Evolutionary conservation across 2,329 filamentous ascomycete species (phyloP), one percentile per base, ranked within the genome.

Genomic region (Pyrenophora graminea): DNA sequence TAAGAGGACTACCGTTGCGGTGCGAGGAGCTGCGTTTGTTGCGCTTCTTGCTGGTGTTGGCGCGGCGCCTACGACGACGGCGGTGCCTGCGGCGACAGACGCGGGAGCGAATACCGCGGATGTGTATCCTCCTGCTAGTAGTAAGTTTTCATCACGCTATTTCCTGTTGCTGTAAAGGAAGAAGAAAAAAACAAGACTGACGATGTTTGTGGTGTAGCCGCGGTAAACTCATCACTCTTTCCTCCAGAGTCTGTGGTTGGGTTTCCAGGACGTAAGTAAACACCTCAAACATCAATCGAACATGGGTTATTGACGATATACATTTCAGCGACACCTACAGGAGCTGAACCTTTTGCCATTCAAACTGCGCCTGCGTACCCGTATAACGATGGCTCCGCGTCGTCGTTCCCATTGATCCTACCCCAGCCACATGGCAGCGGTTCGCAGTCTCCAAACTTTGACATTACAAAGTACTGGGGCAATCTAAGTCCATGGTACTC

Each of bases 401-500:
- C 51, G 34, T 53, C 53, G 1, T 69, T 62, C 39, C 66, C 66
- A 2, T 45, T 68, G 3, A 45, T 69, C 36, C 51, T 50, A 25
- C 55, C 63, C 1, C 58, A 67, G 30, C 65, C 64, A 4, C 58
- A 64, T 34, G 63, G 60, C 9, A 59, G 51, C 17, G 51, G 47
- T 27, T 41, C 49, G 3, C 52, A 59, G 21, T 61, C 59, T 7
- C 45, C 55, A 25, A 42, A 46, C 7, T 67, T 69, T 39, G 65
- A 69, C 19, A 67, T 67, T 23, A 57, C 48, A 41, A 67, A 64
- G 31, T 66, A 68, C 50, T 68, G 67, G 67, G 65, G 67, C 6
- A 69, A 69, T 31, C 50, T 69, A 4, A 61, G 61, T 7, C 67
- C 67, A 8, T 68, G 66, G 66, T 67, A 67, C 44, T 67, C 64